Base-by-base conservation (phyloP, 2,329 filamentous ascomycete genomes). In the Nemania serpens region DNA sequence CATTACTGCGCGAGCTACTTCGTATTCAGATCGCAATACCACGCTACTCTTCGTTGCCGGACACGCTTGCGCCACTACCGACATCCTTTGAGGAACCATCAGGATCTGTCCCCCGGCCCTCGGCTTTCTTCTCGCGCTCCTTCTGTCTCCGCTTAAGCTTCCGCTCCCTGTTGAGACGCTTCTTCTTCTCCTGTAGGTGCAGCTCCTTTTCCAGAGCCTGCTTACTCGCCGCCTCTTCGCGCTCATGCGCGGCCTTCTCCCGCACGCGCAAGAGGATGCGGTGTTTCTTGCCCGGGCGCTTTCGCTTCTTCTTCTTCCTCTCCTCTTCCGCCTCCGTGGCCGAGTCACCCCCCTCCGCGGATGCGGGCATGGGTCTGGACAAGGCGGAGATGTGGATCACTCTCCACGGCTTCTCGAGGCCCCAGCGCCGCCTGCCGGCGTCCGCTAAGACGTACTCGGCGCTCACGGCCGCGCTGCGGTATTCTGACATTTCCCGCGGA, bases 401-500 rank as follows among this genome's bases (percentile, higher is more conserved):
- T 58, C 80, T 79, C 86, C 86, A 88, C 1, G 85, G 84, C 66
- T 84, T 77, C 71, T 88, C 84, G 43, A 84, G 71, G 0, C 85
- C 86, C 84, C 84, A 88, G 6, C 77, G 77, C 55, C 79, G 75
- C 66, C 70, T 73, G 47, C 67, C 69, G n/a, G 80, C 79, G 61
- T 77, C 74, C 20, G 68, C 68, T 2, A 83, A 53, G 13, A 89
- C 72, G 13, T 84, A 79, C n/a, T 83, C 80, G 5, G 80, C 81
- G 33, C 73, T 80, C 11, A 88, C 74, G 2, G 86, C 83, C 2
- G 78, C 76, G n/a, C 67, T 67, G 33, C 71, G 72, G 59, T 83
- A 84, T 64, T 78, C 70, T 20, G 70, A 69, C 48, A 71, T 75
- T 66, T 75, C 70, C 47, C 75, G 70, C 0, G 73, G 69, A 0